Percentiles rank a stretch among this genome's conserved stretches.
Conservation (phyloP, 371 early-diverging fungal species). For the Mortierella sp. region DNA sequence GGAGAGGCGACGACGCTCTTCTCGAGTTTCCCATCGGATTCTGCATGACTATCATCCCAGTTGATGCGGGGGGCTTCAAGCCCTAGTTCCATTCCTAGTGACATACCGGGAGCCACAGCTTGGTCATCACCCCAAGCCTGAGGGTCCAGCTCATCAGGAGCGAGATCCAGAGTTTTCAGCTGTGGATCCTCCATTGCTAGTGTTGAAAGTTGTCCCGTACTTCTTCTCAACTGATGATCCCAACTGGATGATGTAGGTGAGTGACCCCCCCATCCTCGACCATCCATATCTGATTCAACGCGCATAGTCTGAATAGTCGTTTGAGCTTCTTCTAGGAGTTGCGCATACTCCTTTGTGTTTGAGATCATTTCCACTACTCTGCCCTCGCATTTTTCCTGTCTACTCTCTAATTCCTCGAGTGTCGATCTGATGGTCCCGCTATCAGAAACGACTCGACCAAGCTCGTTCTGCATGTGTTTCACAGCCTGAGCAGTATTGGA, state of each 20-base stretch:
- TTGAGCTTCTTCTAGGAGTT: constrained; percentile 73
- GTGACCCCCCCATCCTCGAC: constrained; percentile 33
- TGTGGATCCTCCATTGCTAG: constrained; percentile 41
- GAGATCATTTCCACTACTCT: constrained; percentile 72
- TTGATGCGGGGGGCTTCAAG: constrained; percentile 1
- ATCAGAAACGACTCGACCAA: constrained; percentile 69
- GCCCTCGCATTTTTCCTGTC: constrained; percentile 73
- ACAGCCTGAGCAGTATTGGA: constrained; percentile 71
- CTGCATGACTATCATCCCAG: neutral
- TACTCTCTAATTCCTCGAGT: constrained; percentile 69
- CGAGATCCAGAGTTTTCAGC: constrained; percentile 16
- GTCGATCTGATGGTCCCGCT: constrained; percentile 70
- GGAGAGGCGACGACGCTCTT: constrained; percentile 4
- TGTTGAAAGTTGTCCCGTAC: constrained; percentile 21
- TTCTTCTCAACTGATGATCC: constrained; percentile 5
- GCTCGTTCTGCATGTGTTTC: constrained; percentile 70
- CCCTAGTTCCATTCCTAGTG: constrained; percentile 34
- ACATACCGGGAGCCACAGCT: constrained; percentile 13
- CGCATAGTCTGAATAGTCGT: constrained; percentile 68
- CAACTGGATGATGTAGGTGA: constrained; percentile 9
- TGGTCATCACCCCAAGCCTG: constrained; percentile 3
- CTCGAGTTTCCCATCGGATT: neutral
- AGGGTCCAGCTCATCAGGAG: constrained; percentile 4
- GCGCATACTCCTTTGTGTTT: constrained; percentile 75
- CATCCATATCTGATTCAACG: constrained; percentile 49